Conservation (phyloP, 108 stramenopile species). For the Cylindrotheca closterium region DNA sequence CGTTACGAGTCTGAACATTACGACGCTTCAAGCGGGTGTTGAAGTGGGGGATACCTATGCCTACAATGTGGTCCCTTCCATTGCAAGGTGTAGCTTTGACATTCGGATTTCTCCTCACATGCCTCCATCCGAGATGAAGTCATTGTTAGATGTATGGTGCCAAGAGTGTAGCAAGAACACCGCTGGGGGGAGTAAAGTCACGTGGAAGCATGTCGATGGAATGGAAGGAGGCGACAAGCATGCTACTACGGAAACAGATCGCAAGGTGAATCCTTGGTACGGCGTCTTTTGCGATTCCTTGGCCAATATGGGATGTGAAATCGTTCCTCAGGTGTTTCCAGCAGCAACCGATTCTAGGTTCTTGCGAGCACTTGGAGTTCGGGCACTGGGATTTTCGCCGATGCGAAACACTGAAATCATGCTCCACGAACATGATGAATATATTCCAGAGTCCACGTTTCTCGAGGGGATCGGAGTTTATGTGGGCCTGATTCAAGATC, state of each 20-base stretch:
- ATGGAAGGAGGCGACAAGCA: conserved; percentile 34
- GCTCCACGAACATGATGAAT: conserved; percentile 97
- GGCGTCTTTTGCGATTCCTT: conserved; percentile 71
- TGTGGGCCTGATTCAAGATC: conserved; percentile 69
- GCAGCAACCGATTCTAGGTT: conserved; percentile 96
- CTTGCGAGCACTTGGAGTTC: conserved; percentile 81
- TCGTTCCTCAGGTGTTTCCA: conserved; percentile 93
- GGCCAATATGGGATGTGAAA: conserved; percentile 51
- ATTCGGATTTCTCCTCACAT: conserved; percentile 92
- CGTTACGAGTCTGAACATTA: conserved; percentile 94
- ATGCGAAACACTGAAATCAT: conserved; percentile 92
- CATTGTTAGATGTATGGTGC: conserved; percentile 89
- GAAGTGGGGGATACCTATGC: conserved; percentile 71
- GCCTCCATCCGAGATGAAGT: conserved; percentile 75
- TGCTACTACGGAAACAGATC: conserved; percentile 71
- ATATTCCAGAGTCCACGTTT: conserved; percentile 82
- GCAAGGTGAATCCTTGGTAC: conserved; percentile 88
- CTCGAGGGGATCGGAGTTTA: conserved; percentile 91
- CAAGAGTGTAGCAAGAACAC: conserved; percentile 61
- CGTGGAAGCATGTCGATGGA: conserved; percentile 71
- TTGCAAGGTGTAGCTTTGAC: conserved; percentile 88
- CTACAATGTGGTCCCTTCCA: conserved; percentile 89
- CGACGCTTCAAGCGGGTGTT: conserved; percentile 90
- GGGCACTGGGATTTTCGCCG: conserved; percentile 93
- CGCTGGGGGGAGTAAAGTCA: conserved; percentile 47